A percentile compares a stretch with the other conserved stretches of the same genome.
Evolutionary conservation across 306 rosid genomes (phyloP).

Genomic region (Parietaria judaica): DNA sequence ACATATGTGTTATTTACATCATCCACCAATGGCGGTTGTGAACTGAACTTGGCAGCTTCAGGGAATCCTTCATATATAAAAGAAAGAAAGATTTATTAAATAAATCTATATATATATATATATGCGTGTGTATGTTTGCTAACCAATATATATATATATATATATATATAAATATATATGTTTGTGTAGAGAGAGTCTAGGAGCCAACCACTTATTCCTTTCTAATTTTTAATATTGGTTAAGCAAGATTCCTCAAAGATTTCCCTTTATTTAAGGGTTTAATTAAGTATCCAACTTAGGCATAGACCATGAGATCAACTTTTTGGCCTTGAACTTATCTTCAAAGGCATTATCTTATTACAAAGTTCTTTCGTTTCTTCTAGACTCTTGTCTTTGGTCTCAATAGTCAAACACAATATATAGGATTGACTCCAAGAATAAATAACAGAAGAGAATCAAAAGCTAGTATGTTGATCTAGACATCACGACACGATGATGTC

Average conservation of each 20-base stretch:
- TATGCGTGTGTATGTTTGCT: not conserved
- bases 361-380: slow-evolving; percentile 6
- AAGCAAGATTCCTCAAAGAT: slow-evolving; percentile 22
- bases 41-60: slow-evolving; percentile 9
- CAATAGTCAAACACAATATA: slow-evolving; percentile 24
- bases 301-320: not conserved
- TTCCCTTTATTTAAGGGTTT: slow-evolving; percentile 11
- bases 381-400: slow-evolving; percentile 17
- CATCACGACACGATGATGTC: slow-evolving; percentile 8
- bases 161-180: not conserved
- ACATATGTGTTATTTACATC: slow-evolving; percentile 19
- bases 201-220: slow-evolving; percentile 24
- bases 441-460: not conserved
- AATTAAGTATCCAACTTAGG: not conserved
- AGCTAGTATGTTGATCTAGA: slow-evolving; percentile 5
- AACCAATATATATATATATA: too few relatives aligned
- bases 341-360: slow-evolving; percentile 1
- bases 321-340: slow-evolving; percentile 16
- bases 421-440: slow-evolving; percentile 27
- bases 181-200: not conserved
- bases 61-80: not conserved
- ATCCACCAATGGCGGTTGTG: slow-evolving; percentile 27
- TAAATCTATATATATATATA: not conserved
- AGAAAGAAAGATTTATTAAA: not conserved
- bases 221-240: slow-evolving; percentile 8